phyloP scores from a whole-genome alignment of 2,329 filamentous ascomycete genomes.

The Cladophialophora exuberans region DNA sequence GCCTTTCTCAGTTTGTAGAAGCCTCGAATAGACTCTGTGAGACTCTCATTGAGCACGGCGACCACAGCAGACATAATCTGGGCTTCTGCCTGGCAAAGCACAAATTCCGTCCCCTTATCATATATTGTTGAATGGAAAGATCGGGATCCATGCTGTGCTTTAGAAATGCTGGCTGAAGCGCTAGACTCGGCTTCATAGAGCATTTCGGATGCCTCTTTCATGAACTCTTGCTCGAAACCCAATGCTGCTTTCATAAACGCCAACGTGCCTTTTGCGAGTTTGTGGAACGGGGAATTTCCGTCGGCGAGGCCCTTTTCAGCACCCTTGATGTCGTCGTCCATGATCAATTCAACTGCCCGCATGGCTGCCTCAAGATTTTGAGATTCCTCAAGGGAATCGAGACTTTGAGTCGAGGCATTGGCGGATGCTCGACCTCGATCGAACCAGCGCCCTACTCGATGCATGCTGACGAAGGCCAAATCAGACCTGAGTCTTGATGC shows the following conservation, averaged over 20 bases:
- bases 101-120: slow-evolving; percentile 81
- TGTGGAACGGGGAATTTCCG: slow-evolving; percentile 84
- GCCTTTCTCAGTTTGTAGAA: slow-evolving; percentile 94
- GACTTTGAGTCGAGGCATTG: slow-evolving; percentile 55
- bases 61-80: slow-evolving; percentile 90
- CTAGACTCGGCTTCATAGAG: slow-evolving; percentile 75
- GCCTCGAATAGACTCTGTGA: slow-evolving; percentile 86
- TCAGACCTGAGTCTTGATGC: background rate
- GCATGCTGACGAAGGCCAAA: slow-evolving; percentile 15
- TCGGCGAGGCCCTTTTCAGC: slow-evolving; percentile 74
- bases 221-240: slow-evolving; percentile 88
- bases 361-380: slow-evolving; percentile 40
- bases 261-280: slow-evolving; percentile 77
- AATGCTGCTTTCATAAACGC: slow-evolving; percentile 84
- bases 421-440: slow-evolving; percentile 69
- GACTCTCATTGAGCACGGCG: slow-evolving; percentile 85
- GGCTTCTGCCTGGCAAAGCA: slow-evolving; percentile 79
- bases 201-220: slow-evolving; percentile 76
- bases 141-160: slow-evolving; percentile 67
- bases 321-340: slow-evolving; percentile 86
- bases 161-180: slow-evolving; percentile 75
- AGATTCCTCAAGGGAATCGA: slow-evolving; percentile 62
- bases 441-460: slow-evolving; percentile 52
- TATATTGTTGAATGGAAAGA: slow-evolving; percentile 68
- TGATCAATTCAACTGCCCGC: slow-evolving; percentile 68